Evolutionary conservation across 306 rosid species (phyloP).

Genomic region (Urtica urens): DNA sequence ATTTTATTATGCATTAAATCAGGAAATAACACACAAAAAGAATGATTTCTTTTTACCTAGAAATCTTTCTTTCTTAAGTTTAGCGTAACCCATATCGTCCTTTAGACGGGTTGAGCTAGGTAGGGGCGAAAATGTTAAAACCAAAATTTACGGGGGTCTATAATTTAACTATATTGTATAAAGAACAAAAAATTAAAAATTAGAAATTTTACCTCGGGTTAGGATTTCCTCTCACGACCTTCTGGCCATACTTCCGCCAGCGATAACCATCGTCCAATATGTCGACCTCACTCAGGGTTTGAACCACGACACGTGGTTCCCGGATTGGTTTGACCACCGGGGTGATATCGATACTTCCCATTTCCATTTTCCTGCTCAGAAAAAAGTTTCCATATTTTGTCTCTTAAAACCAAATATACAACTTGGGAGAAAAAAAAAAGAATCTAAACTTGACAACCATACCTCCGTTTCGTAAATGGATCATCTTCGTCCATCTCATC

Average conservation of each 20-base stretch:
- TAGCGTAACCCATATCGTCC: too few species aligned
- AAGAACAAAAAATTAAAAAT: too few species aligned
- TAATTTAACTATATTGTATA: too few species aligned
- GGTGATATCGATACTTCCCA: conserved; percentile 48
- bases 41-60: too few species aligned
- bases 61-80: too few species aligned
- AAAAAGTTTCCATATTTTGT: conserved; percentile 9
- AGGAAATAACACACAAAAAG: too few species aligned
- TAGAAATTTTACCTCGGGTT: conserved; percentile 71
- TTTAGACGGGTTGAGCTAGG: too few species aligned
- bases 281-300: conserved; percentile 94
- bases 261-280: conserved; percentile 99
- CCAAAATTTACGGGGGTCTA: too few species aligned
- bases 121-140: too few species aligned
- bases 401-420: conserved; percentile 13
- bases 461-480: conserved; percentile 83
- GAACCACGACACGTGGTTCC: conserved; percentile 97
- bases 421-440: conserved; percentile 10
- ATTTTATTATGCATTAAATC: too few species aligned
- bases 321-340: conserved; percentile 87
- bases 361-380: conserved; percentile 71
- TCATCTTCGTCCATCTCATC: conserved; percentile 81
- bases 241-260: conserved; percentile 99
- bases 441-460: conserved; percentile 15
- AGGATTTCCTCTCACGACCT: conserved; percentile 98